phyloP scores from a whole-genome alignment of 176 grass and related monocot species.

The Oryza coarctata region DNA sequence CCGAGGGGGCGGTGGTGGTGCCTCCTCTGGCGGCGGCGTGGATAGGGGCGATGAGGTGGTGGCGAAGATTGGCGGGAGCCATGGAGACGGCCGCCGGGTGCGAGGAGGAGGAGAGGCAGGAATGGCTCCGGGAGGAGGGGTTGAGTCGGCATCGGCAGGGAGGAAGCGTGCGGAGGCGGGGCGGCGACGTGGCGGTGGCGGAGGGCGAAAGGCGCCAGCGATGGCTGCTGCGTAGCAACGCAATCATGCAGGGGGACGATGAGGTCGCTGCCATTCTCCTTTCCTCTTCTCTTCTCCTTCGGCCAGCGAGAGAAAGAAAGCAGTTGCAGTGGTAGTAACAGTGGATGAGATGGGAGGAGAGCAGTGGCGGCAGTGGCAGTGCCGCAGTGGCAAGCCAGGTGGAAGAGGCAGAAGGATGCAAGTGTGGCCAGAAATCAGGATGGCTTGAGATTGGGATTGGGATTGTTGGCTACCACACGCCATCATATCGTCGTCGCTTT shows the following conservation, averaged over 20 bases:
- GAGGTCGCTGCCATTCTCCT: not conserved
- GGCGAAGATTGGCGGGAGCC: not conserved
- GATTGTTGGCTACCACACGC: not conserved
- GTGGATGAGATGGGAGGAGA: too few relatives aligned
- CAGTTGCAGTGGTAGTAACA: not conserved
- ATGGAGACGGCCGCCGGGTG: not conserved
- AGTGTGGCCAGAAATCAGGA: not conserved
- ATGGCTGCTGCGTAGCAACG: not conserved
- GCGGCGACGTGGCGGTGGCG: not conserved
- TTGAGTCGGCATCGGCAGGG: not conserved
- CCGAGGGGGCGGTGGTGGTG: not conserved
- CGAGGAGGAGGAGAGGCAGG: too few relatives aligned
- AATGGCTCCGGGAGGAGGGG: not conserved
- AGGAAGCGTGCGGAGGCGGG: not conserved
- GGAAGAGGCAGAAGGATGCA: not conserved
- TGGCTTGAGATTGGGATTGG: not conserved
- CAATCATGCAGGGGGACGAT: not conserved
- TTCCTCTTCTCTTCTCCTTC: not conserved
- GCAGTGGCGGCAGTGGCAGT: too few relatives aligned
- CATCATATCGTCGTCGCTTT: not conserved
- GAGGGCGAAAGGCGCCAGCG: not conserved
- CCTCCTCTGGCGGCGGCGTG: slow-evolving; percentile 16
- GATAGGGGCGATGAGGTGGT: slow-evolving; percentile 10
- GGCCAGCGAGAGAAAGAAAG: not conserved
- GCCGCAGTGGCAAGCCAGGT: too few relatives aligned